Evolutionary conservation across 2,329 filamentous ascomycete genomes (phyloP), one percentile per base, ranked within the genome.

Genomic region (Talaromyces sp.): DNA sequence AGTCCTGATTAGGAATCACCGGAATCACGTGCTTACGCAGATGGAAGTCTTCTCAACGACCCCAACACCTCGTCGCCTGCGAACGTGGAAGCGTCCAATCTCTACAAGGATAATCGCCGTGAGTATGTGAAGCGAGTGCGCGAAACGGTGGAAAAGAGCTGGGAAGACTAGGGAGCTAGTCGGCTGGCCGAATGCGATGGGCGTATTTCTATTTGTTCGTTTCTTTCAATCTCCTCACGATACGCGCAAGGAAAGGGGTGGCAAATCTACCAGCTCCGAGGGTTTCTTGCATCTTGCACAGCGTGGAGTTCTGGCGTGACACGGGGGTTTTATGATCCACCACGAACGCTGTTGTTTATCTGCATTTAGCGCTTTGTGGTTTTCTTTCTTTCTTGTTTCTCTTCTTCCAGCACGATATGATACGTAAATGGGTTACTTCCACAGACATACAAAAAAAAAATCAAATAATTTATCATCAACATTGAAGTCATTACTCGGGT

Each of bases 131-230:
- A 99, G 81, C 84, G 93, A 19, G 95, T 99, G 50, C 84, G 92
- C 54, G 95, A 98, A 80, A 97, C 93, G 0, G 95, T 99, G 17
- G 95, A 99, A 82, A 98, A 97, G 85, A 98, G 93, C 80, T 99
- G 95, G 95, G 95, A 98, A 65, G 93, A 97, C 71, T 96, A 74
- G 71, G 46, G 71, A 41, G 14, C 13, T 5, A 24, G 19, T 14
- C 68, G 74, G 84, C 83, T 82, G 84, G 83, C 17, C 27, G 50
- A 38, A n/a, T 43, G 43, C 13, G n/a, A 55, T 32, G 35, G 29
- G 24, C 31, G 55, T 14, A 43, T 32, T 32, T 41, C 57, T 55
- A 38, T 38, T 55, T 46, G 43, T 57, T 56, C 31, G 41, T 26
- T 53, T 64, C 27, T 43, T 60, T 17, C 46, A 21, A 57, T 21